Percentiles rank a stretch among this genome's conserved stretches.
Conservation (phyloP, 2,329 filamentous ascomycete species). For the Exophiala phaeomuriformis region DNA sequence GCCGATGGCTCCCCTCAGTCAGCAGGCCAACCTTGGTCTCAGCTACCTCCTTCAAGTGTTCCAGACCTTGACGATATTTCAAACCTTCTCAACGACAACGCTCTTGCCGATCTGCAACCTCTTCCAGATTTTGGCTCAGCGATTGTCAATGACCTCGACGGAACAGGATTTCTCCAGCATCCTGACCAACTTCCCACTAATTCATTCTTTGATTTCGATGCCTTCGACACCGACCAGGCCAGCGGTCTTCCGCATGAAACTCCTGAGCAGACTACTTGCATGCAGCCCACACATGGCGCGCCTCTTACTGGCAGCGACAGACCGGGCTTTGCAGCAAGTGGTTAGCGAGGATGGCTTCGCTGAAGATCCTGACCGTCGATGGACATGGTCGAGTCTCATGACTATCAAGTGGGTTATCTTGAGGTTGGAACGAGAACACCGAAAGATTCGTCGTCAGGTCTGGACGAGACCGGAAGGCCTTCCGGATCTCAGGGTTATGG, state of each 20-base stretch:
- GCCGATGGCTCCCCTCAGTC: conserved; percentile 36
- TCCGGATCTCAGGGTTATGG: conserved; percentile 18
- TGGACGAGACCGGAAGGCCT: conserved; percentile 15
- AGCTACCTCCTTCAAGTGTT: conserved; percentile 48
- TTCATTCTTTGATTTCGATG: conserved; percentile 50
- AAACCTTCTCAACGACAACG: conserved; percentile 54
- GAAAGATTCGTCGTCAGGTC: conserved; percentile 29
- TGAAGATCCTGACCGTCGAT: conserved; percentile 32
- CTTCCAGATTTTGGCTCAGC: conserved; percentile 67
- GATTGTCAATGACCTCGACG: conserved; percentile 64
- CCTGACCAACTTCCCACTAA: conserved; percentile 42
- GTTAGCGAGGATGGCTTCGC: conserved; percentile 38
- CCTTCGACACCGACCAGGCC: conserved; percentile 40
- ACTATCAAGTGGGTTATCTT: conserved; percentile 42
- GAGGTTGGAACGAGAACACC: conserved; percentile 36
- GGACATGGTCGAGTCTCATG: conserved; percentile 41
- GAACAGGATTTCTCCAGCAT: conserved; percentile 40
- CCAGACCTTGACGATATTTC: conserved; percentile 62
- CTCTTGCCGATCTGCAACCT: conserved; percentile 60
- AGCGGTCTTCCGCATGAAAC: conserved; percentile 43
- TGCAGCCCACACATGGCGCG: conserved; percentile 50
- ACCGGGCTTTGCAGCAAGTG: conserved; percentile 47
- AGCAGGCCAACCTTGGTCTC: conserved; percentile 33
- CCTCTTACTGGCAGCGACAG: conserved; percentile 48
- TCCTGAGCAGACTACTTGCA: conserved; percentile 45